Percentiles rank a stretch among this genome's conserved stretches.
Conservation (phyloP, 768 basidiomycete species). For the Pisolithus tinctorius region DNA sequence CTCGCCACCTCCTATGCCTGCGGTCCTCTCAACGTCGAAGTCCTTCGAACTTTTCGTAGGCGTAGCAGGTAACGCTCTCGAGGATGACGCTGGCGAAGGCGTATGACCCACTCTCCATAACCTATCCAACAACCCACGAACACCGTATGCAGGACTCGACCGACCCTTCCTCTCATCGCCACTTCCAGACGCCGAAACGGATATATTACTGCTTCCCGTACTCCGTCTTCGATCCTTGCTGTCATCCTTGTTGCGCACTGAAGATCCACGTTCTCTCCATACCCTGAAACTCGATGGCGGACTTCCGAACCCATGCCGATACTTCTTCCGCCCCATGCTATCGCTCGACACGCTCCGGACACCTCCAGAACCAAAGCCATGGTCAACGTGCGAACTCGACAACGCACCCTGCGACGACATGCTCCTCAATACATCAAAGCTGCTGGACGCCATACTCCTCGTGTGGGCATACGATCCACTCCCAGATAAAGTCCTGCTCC, state of each 20-base stretch:
- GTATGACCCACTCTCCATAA: conserved; percentile 20
- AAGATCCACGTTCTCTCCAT: conserved; percentile 19
- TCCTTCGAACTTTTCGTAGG: conserved; percentile 1
- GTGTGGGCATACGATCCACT: conserved; percentile 19
- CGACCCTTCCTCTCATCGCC: conserved; percentile 17
- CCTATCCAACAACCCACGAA: conserved; percentile 23
- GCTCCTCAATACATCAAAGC: conserved; percentile 20
- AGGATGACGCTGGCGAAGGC: conserved; percentile 22
- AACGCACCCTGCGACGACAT: conserved; percentile 27
- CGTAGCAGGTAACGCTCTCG: conserved; percentile 14
- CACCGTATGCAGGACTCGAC: conserved; percentile 16
- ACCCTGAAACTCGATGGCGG: conserved; percentile 23
- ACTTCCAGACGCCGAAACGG: conserved; percentile 14
- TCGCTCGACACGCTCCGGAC: conserved; percentile 15
- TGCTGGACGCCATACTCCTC: conserved; percentile 21
- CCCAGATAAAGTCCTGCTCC: conserved; percentile 12
- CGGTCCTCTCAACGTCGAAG: conserved; percentile 10
- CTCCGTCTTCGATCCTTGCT: conserved; percentile 11
- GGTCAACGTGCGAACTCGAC: conserved; percentile 12
- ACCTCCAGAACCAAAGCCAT: conserved; percentile 15
- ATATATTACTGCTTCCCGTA: conserved; percentile 8
- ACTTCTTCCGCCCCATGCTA: conserved; percentile 10
- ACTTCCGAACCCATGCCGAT: conserved; percentile 13
- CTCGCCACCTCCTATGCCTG: neutral
- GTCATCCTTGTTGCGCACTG: conserved; percentile 13